phyloP scores from a whole-genome alignment of 768 basidiomycete genomes.

The Paxillus involutus region DNA sequence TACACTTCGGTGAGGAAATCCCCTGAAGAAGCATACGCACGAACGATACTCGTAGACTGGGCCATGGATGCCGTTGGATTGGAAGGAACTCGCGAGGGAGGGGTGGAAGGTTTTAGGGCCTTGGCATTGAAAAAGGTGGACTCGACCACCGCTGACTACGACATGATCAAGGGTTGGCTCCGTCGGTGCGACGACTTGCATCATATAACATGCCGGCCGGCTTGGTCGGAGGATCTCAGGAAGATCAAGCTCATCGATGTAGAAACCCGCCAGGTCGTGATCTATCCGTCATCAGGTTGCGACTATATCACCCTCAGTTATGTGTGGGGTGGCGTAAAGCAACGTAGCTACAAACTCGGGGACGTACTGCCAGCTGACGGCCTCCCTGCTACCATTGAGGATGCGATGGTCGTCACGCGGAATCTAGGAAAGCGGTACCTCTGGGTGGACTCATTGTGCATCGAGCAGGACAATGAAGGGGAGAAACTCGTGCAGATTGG shows the following conservation, averaged over 20 bases:
- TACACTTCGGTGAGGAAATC: not conserved
- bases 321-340: conserved; percentile 13
- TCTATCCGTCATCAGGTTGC: conserved; percentile 4
- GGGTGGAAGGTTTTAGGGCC: not conserved
- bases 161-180: conserved; percentile 8
- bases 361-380: conserved; percentile 1
- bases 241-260: conserved; percentile 10
- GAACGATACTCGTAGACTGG: not conserved
- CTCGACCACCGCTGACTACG: not conserved
- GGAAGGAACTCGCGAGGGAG: not conserved
- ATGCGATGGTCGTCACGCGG: conserved; percentile 14
- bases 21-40: not conserved
- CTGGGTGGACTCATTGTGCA: conserved; percentile 20
- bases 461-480: conserved; percentile 6
- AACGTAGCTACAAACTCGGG: conserved; percentile 10
- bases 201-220: conserved; percentile 4
- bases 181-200: conserved; percentile 7
- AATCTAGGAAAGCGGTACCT: conserved; percentile 14
- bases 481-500: conserved; percentile 12
- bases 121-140: conserved; percentile 12
- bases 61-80: conserved; percentile 8
- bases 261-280: conserved; percentile 6
- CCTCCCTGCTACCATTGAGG: conserved; percentile 17
- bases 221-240: conserved; percentile 3
- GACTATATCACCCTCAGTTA: conserved; percentile 17